phyloP scores from a whole-genome alignment of 2,329 filamentous ascomycete genomes.

The Laburnicola sp. region DNA sequence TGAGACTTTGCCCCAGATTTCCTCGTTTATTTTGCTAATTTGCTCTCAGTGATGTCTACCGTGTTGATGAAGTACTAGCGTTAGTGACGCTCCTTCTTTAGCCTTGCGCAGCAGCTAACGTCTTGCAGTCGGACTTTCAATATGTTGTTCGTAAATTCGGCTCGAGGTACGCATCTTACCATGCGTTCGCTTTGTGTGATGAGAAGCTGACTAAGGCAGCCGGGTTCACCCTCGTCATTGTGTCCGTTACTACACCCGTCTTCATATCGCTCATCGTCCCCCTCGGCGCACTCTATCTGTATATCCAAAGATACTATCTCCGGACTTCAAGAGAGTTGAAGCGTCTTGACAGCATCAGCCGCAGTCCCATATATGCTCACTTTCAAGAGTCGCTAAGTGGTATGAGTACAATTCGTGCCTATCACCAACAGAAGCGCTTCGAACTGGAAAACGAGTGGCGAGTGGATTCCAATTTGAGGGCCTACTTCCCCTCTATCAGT shows the following conservation, averaged over 20 bases:
- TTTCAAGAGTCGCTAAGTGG: slow-evolving; percentile 97
- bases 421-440: slow-evolving; percentile 85
- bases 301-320: slow-evolving; percentile 95
- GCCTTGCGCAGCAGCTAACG: slow-evolving; percentile 28
- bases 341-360: slow-evolving; percentile 89
- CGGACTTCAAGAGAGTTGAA: slow-evolving; percentile 95
- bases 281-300: slow-evolving; percentile 78
- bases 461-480: slow-evolving; percentile 89
- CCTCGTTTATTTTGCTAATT: slow-evolving; percentile 12
- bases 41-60: slow-evolving; percentile 67
- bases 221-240: slow-evolving; percentile 82
- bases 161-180: slow-evolving; percentile 48
- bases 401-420: slow-evolving; percentile 92
- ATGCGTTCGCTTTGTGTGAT: slow-evolving; percentile 19
- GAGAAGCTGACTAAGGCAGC: slow-evolving; percentile 42
- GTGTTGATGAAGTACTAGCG: slow-evolving; percentile 88
- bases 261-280: slow-evolving; percentile 83
- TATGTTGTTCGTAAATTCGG: slow-evolving; percentile 67
- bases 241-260: slow-evolving; percentile 76
- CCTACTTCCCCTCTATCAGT: slow-evolving; percentile 95
- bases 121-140: slow-evolving; percentile 77
- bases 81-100: slow-evolving; percentile 38
- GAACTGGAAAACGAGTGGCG: slow-evolving; percentile 95
- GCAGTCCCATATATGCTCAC: slow-evolving; percentile 95
- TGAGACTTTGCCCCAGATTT: no score